Base-by-base conservation (phyloP, 495 filamentous ascomycete genomes). In the Tuber calosporum region DNA sequence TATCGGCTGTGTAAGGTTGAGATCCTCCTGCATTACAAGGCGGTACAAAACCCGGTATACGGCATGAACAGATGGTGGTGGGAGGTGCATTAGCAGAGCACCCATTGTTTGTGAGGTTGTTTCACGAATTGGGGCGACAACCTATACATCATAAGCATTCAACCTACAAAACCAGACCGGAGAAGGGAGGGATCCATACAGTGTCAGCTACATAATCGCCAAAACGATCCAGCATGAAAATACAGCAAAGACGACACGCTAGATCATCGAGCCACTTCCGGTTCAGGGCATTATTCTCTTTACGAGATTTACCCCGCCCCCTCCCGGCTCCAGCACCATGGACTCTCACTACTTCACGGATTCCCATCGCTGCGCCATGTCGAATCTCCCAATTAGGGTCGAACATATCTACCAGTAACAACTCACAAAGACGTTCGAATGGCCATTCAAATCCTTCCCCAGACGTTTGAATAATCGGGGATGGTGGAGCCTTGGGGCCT, bases 201-300 rank as follows among this genome's bases (percentile, higher is more conserved):
- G 92, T 98, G 82, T 99, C 95, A 9, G 94, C 97, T 72, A 96
- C 93, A 83, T 97, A 98, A 82, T 99, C 95, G 68, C 93, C 96
- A 79, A 99, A 99, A 69, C 93, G 89, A 83, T 99, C 95, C 1
- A 99, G 88, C 90, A 98, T 97, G 75, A 98, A 90, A 69, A 98
- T 93, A 82, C 93, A 96, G 80, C 93, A 92, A 37, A 99, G 85
- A 42, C 93, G 90, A 80, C 94, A 97, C 22, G 94, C 92, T 48
- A 98, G 85, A 78, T 99, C 95, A 80, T 97, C 92, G 22, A 97
- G 85, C 93, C 92, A 99, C 82, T 85, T 87, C 69, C 88, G 87
- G 77, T 97, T 98, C 37, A 92, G 84, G 1, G 82, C 76, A 82
- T 96, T 87, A 80, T 99, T 99, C 79, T 93, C 89, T 30, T 84